Conservation (phyloP, 345 rosid genomes). For the Eucalyptus albens region DNA sequence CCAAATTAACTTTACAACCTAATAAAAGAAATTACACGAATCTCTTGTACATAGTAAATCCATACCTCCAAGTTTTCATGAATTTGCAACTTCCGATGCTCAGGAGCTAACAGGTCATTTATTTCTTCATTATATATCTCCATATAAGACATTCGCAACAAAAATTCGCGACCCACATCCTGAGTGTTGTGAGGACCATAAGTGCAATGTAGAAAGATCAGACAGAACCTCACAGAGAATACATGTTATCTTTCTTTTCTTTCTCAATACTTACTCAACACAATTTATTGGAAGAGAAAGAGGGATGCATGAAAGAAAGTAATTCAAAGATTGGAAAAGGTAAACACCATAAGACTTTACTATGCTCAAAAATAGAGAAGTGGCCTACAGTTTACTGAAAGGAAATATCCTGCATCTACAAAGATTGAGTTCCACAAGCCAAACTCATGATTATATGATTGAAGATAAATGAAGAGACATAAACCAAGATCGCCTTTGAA, state of each 20-base stretch:
- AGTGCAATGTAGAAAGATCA: background rate
- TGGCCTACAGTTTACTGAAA: background rate
- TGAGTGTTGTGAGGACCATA: background rate
- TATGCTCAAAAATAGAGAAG: background rate
- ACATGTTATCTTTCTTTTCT: background rate
- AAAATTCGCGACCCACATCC: constrained; percentile 78
- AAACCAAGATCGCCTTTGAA: background rate
- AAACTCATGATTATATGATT: background rate
- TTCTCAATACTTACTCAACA: background rate
- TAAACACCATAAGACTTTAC: background rate
- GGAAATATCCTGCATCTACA: background rate
- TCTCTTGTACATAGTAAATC: background rate
- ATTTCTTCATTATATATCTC: constrained; percentile 97
- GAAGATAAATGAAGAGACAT: background rate
- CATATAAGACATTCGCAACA: constrained; percentile 88
- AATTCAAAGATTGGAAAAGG: background rate
- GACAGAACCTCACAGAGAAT: background rate
- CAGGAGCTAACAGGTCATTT: constrained; percentile 83
- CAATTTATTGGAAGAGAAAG: background rate
- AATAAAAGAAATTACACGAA: background rate
- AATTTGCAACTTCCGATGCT: constrained; percentile 87
- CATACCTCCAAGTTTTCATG: constrained; percentile 82
- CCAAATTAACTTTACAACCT: background rate
- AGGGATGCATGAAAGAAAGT: background rate
- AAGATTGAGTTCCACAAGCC: background rate